Conservation (phyloP, 306 rosid species). For the Mimosa pudica region DNA sequence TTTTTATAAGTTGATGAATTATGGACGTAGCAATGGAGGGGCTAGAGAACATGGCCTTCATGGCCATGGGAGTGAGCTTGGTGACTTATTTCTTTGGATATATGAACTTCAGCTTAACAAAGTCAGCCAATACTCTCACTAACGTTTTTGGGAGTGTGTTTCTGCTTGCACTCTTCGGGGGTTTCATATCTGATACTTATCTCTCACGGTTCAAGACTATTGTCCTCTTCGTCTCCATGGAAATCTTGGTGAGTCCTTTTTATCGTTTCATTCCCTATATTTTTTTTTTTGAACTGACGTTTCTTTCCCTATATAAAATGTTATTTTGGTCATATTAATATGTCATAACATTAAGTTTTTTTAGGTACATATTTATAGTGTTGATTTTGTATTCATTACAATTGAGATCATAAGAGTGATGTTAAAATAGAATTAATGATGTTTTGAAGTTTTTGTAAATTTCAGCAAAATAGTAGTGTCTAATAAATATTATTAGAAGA, state of each 20-base stretch:
- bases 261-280: neutral
- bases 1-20: conserved; percentile 12
- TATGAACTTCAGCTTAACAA: conserved; percentile 74
- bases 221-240: conserved; percentile 56
- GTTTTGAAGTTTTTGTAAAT: no score
- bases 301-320: neutral
- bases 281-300: no score
- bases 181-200: conserved; percentile 71
- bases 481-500: no score
- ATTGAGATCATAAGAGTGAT: no score
- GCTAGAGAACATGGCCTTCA: conserved; percentile 78
- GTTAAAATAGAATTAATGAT: no score
- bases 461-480: no score
- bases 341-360: no score
- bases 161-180: conserved; percentile 67
- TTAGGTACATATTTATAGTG: no score
- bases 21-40: conserved; percentile 69
- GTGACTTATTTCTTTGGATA: conserved; percentile 72
- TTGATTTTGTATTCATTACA: no score
- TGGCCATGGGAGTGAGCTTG: conserved; percentile 62
- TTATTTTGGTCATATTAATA: no score
- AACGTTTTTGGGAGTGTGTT: conserved; percentile 81
- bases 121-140: conserved; percentile 75
- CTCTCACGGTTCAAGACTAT: conserved; percentile 75
- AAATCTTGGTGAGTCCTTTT: conserved; percentile 53